Evolutionary conservation across 2,329 filamentous ascomycete species (phyloP), one percentile per base, ranked within the genome.

Genomic region (Fusarium clavum): DNA sequence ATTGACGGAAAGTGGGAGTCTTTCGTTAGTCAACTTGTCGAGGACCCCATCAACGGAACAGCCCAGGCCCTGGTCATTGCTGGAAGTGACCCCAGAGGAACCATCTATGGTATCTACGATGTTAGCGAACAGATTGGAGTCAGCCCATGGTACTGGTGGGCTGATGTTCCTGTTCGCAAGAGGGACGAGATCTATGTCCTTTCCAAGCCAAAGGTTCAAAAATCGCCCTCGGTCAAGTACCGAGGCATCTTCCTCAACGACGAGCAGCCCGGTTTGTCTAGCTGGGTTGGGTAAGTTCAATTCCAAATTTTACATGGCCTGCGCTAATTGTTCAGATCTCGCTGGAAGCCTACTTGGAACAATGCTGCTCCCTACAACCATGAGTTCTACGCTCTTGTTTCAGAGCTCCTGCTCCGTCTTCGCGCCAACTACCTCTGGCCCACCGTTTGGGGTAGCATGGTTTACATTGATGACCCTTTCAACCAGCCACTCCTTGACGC

Each of bases 341-440:
- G 85, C 22, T 89, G 81, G 69, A 45, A 73, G 16, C 47, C 59
- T n/a, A 73, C 71, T 10, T 75, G 73, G 73, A 75, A 75, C 49
- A 83, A 86, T 57, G 80, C 84, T 1, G 83, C 86, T 9, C 89
- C 91, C 70, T 91, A 91, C 75, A 81, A 81, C 18, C 84, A 84
- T 25, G 84, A 91, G 1, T 91, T 91, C 11, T 92, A 94, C 78
- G 81, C 85, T 6, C 85, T 87, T 22, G 87, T 94, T 22, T 93
- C 92, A 67, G 92, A 94, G 79, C 82, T 94, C 2, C 80, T 93
- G 2, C 85, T 94, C 8, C 85, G 92, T 9, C 83, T 92, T 29
- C 85, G 88, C 40, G 91, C 91, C 18, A 94, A 94, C 77, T 93
- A 93, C 73, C 81, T 94, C 52, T 94, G 92, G 91, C 92, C 91